Percentiles rank a stretch among this genome's conserved stretches.
phyloP scores from a whole-genome alignment of 331 rosid species.

The Quercus tomentella region DNA sequence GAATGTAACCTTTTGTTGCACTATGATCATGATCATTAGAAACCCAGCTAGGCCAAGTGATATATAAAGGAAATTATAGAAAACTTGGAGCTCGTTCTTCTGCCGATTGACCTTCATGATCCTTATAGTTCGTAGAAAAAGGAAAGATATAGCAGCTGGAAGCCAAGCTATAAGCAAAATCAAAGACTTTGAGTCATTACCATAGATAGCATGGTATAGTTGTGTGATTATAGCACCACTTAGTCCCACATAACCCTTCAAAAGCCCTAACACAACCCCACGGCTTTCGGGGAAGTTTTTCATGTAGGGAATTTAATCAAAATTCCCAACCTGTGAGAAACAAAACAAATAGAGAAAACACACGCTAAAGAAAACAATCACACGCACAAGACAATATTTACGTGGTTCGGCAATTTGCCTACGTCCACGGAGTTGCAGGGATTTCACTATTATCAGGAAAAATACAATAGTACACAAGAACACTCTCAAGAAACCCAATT shows the following conservation, averaged over 20 bases:
- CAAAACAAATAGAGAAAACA: too few relatives aligned
- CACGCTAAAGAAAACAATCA: too few relatives aligned
- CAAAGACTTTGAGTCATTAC: slow-evolving; percentile 44
- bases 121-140: slow-evolving; percentile 56
- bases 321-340: too few relatives aligned
- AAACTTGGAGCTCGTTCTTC: slow-evolving; percentile 45
- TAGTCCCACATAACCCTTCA: slow-evolving; percentile 68
- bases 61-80: slow-evolving; percentile 53
- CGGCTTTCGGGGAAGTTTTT: slow-evolving; percentile 68
- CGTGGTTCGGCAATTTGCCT: too few relatives aligned
- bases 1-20: slow-evolving; percentile 33
- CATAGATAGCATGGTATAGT: slow-evolving; percentile 60
- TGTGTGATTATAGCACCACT: slow-evolving; percentile 75
- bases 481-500: too few relatives aligned
- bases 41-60: slow-evolving; percentile 74
- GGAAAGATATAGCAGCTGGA: slow-evolving; percentile 53
- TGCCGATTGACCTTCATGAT: slow-evolving; percentile 35
- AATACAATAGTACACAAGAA: too few relatives aligned
- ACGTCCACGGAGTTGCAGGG: too few relatives aligned
- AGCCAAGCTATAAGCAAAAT: slow-evolving; percentile 78
- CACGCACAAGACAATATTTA: too few relatives aligned
- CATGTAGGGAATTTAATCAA: too few relatives aligned
- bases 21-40: slow-evolving; percentile 47
- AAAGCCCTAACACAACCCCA: slow-evolving; percentile 62
- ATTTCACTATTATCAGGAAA: too few relatives aligned